A percentile compares a stretch with the other conserved stretches of the same genome.
phyloP scores from a whole-genome alignment of 1,284 basidiomycete genomes.

The Puccinia triticina region DNA sequence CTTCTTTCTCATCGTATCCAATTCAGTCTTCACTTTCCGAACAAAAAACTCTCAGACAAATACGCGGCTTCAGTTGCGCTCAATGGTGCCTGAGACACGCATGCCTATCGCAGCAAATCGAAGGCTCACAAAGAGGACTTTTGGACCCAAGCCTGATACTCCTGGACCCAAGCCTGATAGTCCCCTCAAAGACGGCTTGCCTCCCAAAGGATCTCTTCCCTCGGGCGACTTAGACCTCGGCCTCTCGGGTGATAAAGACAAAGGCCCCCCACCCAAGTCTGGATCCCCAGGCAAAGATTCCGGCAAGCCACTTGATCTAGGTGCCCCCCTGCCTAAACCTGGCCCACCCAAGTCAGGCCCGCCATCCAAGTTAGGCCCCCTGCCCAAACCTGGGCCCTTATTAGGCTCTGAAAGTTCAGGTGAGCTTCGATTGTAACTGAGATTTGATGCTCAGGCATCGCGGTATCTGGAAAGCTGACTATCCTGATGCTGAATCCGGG shows the following conservation, averaged over 20 bases:
- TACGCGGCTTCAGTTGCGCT: not conserved
- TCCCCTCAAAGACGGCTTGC: too few species aligned
- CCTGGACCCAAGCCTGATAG: not conserved
- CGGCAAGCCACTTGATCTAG: too few species aligned
- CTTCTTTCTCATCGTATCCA: not conserved
- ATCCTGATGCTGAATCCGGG: not conserved
- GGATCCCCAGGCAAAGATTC: not conserved
- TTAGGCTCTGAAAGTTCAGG: not conserved
- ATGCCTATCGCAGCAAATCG: not conserved
- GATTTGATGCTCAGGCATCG: not conserved
- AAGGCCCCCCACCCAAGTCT: too few species aligned
- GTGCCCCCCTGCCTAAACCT: too few species aligned
- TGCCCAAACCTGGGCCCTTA: not conserved
- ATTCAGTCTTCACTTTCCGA: not conserved
- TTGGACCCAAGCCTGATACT: not conserved
- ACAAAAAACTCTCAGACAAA: not conserved
- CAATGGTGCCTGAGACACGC: not conserved
- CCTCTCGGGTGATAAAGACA: too few species aligned
- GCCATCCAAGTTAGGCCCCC: not conserved
- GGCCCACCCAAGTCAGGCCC: not conserved
- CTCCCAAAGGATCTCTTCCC: too few species aligned
- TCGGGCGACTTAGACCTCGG: too few species aligned
- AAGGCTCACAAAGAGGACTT: not conserved
- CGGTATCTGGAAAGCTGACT: not conserved
- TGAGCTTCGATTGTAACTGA: too few species aligned